These are phyloP conservation scores for Mycena haematopus DNA, from an alignment of 768 basidiomycete genomes.

Conservation along the genomic window DNA sequence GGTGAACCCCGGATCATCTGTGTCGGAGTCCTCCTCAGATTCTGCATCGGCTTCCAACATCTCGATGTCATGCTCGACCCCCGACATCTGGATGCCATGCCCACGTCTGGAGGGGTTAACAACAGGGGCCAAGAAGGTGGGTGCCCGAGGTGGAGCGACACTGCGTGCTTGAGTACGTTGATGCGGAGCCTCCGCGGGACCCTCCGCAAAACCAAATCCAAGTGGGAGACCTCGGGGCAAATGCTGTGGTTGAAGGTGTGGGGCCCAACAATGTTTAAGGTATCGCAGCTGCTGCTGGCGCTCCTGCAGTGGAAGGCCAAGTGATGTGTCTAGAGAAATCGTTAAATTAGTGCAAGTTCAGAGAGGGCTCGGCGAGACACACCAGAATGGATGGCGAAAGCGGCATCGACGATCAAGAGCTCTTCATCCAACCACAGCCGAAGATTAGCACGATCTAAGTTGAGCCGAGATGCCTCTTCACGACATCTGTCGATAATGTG, in stretches of 20 bases:
- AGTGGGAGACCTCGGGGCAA: no score
- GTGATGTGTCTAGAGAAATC: not conserved
- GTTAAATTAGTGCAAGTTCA: not conserved
- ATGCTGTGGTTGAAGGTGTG: not conserved
- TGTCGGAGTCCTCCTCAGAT: no score
- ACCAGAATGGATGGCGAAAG: not conserved
- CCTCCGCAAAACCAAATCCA: no score
- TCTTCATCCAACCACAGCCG: not conserved
- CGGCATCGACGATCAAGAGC: not conserved
- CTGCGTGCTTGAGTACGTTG: no score
- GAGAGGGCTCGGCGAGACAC: no score
- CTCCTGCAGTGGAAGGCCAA: not conserved
- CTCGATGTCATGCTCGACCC: no score
- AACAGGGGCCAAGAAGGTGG: no score
- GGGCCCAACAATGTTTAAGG: not conserved
- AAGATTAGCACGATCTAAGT: not conserved
- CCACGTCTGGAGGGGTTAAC: no score
- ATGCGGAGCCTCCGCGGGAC: not conserved
- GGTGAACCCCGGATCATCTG: no score
- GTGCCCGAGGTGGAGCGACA: no score
- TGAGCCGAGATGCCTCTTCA: not conserved
- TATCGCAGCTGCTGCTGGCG: not conserved
- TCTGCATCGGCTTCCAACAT: no score
- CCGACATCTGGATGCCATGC: no score
- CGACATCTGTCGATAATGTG: not conserved